Evolutionary conservation across 2,329 filamentous ascomycete genomes (phyloP).

Genomic region (Nigrospora osmanthi): DNA sequence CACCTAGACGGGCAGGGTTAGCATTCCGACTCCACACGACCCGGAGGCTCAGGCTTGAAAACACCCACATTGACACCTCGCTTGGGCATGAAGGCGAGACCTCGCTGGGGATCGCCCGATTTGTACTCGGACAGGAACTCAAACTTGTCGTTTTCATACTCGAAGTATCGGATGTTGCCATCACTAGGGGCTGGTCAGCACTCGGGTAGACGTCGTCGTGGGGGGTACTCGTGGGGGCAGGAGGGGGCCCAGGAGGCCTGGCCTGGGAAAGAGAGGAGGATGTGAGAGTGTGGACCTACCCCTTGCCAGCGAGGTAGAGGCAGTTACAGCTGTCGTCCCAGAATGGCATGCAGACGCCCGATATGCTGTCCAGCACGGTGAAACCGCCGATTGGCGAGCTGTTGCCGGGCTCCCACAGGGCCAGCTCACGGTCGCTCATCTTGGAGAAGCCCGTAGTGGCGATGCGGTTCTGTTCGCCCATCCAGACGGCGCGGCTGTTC

Average conservation of each 20-base stretch:
- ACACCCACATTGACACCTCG: constrained; percentile 76
- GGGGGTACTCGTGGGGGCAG: not conserved
- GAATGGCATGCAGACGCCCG: constrained; percentile 98
- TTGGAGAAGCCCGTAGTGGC: constrained; percentile 95
- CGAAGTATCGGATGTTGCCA: constrained; percentile 98
- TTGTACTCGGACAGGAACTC: constrained; percentile 97
- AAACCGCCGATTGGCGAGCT: constrained; percentile 86
- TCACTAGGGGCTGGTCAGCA: constrained; percentile 49
- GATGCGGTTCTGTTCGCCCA: constrained; percentile 93
- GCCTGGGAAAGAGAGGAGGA: no score
- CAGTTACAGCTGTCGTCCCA: constrained; percentile 96
- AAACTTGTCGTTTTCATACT: constrained; percentile 98
- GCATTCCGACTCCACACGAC: constrained; percentile 1
- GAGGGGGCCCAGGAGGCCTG: not conserved
- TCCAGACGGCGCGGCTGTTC: constrained; percentile 94
- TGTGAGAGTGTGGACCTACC: constrained; percentile 48
- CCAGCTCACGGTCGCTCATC: constrained; percentile 96
- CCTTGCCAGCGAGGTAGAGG: constrained; percentile 93
- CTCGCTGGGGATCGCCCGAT: constrained; percentile 89
- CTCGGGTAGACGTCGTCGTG: no score
- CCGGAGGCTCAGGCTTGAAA: not conserved
- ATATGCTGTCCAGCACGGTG: constrained; percentile 86
- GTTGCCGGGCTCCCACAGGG: constrained; percentile 86
- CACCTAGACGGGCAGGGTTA: constrained; percentile 38
- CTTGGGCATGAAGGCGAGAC: constrained; percentile 89